Base-by-base conservation (phyloP, 371 early-diverging fungal species). In the Mortierella sp. region DNA sequence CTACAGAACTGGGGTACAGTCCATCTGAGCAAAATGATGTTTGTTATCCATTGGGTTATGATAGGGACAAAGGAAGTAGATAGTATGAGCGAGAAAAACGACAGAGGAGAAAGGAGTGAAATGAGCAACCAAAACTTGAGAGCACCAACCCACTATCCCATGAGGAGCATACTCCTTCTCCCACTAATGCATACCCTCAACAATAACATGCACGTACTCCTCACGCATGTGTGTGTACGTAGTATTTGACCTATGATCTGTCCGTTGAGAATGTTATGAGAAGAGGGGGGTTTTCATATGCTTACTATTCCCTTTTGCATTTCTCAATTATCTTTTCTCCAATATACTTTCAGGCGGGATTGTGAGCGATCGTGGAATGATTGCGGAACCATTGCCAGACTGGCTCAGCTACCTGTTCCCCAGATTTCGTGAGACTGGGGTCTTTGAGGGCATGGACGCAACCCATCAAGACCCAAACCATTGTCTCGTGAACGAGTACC, bases 401-500 rank as follows among this genome's bases (percentile, higher is more conserved):
- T 90, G 92, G 91, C 63, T 91, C 50, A 76, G 73, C 16, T 40
- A 70, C 9, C 40, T 85, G 45, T 70, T 77, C 47, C 76, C 77
- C 6, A 71, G 81, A 44, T 73, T 86, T 26, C 58, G 71, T 13
- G 73, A 78, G 45, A 31, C 79, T 50, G 80, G 80, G 8, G 75
- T 84, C 22, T 85, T 85, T 68, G 69, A 77, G 8, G 77, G 68
- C n/a, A 63, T 77, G 64, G 74, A 74, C 65, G 58, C 68, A 1
- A 66, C 53, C 43, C 55, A 73, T 14, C 73, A 52, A 4, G 79
- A 58, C 19, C 88, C 90, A 31, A 91, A 92, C 74, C 86, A 90
- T 70, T 87, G 89, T 55, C 86, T 92, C 10, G 85, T 92, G 31
- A 92, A 92, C 80, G 92, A 92, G 64, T 89, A 87, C 69, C 69